Conservation (phyloP, 306 rosid species). For the Vachellia pachyceras region DNA sequence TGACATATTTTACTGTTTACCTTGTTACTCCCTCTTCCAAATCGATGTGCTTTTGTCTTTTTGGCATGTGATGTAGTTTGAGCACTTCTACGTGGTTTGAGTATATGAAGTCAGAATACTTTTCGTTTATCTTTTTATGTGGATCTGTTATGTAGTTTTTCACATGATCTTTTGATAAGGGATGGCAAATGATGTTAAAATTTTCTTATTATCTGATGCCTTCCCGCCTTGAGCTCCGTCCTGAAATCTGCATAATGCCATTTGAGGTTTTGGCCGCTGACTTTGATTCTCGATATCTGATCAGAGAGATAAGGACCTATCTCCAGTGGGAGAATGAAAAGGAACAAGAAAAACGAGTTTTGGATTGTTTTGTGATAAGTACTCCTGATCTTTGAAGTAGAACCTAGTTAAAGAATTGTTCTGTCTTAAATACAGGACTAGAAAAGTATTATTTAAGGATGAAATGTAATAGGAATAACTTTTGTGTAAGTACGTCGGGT, state of each 20-base stretch:
- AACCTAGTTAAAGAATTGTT: too few species aligned
- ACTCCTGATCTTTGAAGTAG: too few species aligned
- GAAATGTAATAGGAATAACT: neutral
- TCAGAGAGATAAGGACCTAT: neutral
- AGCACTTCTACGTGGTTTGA: neutral
- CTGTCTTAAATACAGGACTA: too few species aligned
- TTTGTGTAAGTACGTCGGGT: neutral
- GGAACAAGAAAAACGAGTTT: neutral
- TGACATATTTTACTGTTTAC: neutral
- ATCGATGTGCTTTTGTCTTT: neutral
- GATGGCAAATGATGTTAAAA: slow-evolving; percentile 64
- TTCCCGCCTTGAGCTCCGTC: neutral
- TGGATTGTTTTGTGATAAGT: neutral
- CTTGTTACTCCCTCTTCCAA: neutral
- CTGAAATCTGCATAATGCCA: neutral
- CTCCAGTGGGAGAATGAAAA: neutral
- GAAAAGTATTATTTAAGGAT: neutral
- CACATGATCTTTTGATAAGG: neutral
- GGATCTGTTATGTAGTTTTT: too few species aligned
- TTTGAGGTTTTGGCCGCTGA: neutral
- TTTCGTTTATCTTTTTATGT: neutral
- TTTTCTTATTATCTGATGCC: slow-evolving; percentile 88
- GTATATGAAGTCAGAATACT: neutral
- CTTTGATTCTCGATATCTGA: neutral
- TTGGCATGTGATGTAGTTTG: neutral